A percentile compares a stretch with the other conserved stretches of the same genome.
Evolutionary conservation across 257 asterid species (phyloP).

Genomic region (Euphrasia confusa): DNA sequence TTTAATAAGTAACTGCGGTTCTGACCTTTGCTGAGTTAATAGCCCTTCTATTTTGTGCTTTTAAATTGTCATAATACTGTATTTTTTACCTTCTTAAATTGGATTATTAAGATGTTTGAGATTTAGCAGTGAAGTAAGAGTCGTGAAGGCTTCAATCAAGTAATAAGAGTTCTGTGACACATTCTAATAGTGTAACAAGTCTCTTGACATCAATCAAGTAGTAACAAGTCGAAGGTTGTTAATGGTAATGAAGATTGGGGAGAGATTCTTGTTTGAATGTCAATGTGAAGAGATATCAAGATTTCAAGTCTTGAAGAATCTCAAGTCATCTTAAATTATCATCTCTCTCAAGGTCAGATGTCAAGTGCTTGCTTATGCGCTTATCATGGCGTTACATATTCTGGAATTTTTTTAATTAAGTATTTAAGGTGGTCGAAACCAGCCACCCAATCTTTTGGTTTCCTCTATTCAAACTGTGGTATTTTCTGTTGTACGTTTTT

Average conservation of each 20-base stretch:
- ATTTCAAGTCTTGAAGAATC: conserved; percentile 45
- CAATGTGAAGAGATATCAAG: conserved; percentile 45
- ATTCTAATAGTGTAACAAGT: conserved; percentile 32
- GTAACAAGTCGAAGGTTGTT: conserved; percentile 85
- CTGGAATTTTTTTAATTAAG: conserved; percentile 28
- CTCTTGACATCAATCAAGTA: conserved; percentile 57
- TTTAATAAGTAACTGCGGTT: background rate
- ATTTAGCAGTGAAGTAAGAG: conserved; percentile 58
- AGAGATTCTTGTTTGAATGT: conserved; percentile 22
- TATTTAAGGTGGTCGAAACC: conserved; percentile 13
- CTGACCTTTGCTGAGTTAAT: conserved; percentile 7
- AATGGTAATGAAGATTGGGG: conserved; percentile 66
- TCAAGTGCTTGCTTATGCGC: conserved; percentile 77
- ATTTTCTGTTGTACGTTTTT: background rate
- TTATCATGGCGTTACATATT: conserved; percentile 46
- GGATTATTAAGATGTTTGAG: conserved; percentile 34
- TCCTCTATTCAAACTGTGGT: background rate
- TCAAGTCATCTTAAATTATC: conserved; percentile 16
- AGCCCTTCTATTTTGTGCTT: background rate
- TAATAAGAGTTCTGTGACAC: conserved; percentile 59
- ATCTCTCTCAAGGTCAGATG: conserved; percentile 60
- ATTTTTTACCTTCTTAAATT: conserved; percentile 6
- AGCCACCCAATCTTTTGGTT: background rate
- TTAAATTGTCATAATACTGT: background rate
- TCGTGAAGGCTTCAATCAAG: conserved; percentile 51